These are phyloP conservation scores for Emergomyces orientalis DNA, from an alignment of 2,329 filamentous ascomycete genomes.

Conservation along the genomic window DNA sequence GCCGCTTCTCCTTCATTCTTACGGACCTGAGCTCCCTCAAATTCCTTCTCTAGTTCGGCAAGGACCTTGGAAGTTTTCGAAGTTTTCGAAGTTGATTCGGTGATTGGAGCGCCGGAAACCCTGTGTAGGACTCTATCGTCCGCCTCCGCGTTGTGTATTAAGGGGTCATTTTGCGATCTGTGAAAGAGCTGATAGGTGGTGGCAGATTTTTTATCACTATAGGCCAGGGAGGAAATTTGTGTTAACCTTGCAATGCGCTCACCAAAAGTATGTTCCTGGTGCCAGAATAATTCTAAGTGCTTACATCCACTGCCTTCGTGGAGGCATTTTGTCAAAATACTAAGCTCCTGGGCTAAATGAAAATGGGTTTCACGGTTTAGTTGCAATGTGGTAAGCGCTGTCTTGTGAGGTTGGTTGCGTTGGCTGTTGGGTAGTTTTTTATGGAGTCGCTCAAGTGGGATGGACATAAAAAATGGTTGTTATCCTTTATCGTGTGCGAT, in stretches of 20 bases:
- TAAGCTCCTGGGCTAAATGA: background rate
- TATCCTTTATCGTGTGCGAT: background rate
- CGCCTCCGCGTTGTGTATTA: constrained; percentile 84
- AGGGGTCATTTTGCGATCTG: constrained; percentile 91
- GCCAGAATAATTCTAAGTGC: background rate
- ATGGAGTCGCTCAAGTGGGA: background rate
- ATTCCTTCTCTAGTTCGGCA: constrained; percentile 64
- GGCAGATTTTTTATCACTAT: constrained; percentile 17
- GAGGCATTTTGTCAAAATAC: constrained; percentile 14
- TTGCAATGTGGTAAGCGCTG: background rate
- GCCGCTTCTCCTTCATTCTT: constrained; percentile 94
- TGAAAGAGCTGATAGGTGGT: constrained; percentile 19
- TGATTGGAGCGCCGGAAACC: constrained; percentile 33
- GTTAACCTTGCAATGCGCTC: background rate
- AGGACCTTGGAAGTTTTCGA: constrained; percentile 55
- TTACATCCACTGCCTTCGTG: constrained; percentile 17
- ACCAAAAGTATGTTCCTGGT: background rate
- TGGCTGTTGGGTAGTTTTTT: background rate
- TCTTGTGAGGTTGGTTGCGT: background rate
- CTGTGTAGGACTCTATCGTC: constrained; percentile 86
- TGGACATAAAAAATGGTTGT: background rate
- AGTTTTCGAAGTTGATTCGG: constrained; percentile 22
- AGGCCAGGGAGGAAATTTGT: background rate
- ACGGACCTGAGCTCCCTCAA: constrained; percentile 60
- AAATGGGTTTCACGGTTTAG: background rate